Evolutionary conservation across 2,329 filamentous ascomycete species (phyloP).

Genomic region (Ascochyta lentis): DNA sequence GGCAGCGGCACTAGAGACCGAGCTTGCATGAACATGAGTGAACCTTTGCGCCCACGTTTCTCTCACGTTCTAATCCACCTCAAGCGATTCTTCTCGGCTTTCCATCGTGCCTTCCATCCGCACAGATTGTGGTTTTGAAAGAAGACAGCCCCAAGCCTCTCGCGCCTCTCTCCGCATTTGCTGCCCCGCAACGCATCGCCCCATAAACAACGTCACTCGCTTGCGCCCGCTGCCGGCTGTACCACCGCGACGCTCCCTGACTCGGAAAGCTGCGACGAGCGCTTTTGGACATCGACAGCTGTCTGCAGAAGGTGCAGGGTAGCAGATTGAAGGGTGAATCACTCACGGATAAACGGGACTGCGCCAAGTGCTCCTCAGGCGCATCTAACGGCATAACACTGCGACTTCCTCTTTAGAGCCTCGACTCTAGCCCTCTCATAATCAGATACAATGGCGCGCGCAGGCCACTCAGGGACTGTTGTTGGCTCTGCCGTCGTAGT

Average conservation of each 20-base stretch:
- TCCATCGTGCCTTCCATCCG: not conserved
- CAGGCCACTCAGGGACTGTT: slow-evolving; percentile 40
- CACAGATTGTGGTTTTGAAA: not conserved
- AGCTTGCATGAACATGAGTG: slow-evolving; percentile 7
- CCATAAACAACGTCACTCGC: slow-evolving; percentile 16
- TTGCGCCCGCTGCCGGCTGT: slow-evolving; percentile 8
- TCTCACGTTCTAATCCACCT: not conserved
- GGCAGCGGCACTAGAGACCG: slow-evolving; percentile 14
- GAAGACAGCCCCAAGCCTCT: slow-evolving; percentile 2
- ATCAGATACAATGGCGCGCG: slow-evolving; percentile 44
- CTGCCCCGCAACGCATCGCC: slow-evolving; percentile 17
- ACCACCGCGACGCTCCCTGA: slow-evolving; percentile 3
- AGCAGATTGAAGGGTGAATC: not conserved
- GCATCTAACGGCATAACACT: slow-evolving; percentile 6
- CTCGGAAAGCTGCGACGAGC: not conserved
- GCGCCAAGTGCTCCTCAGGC: slow-evolving; percentile 11
- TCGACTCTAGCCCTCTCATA: not conserved
- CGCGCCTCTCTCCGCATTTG: slow-evolving; percentile 10
- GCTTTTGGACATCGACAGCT: not conserved
- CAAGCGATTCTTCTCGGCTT: not conserved
- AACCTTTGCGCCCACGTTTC: slow-evolving; percentile 5
- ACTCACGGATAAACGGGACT: slow-evolving; percentile 12
- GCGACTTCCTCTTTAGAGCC: not conserved
- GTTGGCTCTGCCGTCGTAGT: slow-evolving; percentile 52
- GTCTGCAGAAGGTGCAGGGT: not conserved